These are phyloP conservation scores for Heritiera fomes DNA, from an alignment of 345 rosid genomes.

Conservation along the genomic window DNA sequence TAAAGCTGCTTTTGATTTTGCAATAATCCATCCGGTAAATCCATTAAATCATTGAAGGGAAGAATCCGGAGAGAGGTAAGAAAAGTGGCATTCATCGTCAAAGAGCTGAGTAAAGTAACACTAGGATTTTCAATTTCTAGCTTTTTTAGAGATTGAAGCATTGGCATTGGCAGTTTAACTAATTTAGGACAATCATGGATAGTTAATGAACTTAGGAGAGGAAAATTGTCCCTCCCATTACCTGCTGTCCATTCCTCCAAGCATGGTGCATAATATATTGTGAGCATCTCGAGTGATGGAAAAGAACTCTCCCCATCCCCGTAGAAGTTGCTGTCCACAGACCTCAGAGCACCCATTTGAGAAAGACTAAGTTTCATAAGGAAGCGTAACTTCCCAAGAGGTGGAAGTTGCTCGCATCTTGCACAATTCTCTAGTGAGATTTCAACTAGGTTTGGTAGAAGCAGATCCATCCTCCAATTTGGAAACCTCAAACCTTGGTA, in stretches of 20 bases:
- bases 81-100: not conserved
- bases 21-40: not conserved
- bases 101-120: not conserved
- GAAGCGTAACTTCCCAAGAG: slow-evolving; percentile 10
- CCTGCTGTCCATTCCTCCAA: not conserved
- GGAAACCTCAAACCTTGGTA: slow-evolving; percentile 9
- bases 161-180: not conserved
- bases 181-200: not conserved
- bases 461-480: slow-evolving; percentile 3
- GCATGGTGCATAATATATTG: accelerated
- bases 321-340: not conserved
- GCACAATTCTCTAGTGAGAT: not conserved
- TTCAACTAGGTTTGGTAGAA: slow-evolving; percentile 16
- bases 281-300: not conserved
- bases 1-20: not conserved
- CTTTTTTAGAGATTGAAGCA: not conserved
- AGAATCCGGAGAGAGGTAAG: not conserved
- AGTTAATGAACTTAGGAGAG: not conserved
- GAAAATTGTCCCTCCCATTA: slow-evolving; percentile 9
- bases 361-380: not conserved
- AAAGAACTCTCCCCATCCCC: not conserved
- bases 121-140: not conserved
- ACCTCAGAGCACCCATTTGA: not conserved
- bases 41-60: not conserved
- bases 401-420: slow-evolving; percentile 7